These are phyloP conservation scores for Lipomyces orientalis DNA, from an alignment of 805 yeast species.

Conservation along the genomic window DNA sequence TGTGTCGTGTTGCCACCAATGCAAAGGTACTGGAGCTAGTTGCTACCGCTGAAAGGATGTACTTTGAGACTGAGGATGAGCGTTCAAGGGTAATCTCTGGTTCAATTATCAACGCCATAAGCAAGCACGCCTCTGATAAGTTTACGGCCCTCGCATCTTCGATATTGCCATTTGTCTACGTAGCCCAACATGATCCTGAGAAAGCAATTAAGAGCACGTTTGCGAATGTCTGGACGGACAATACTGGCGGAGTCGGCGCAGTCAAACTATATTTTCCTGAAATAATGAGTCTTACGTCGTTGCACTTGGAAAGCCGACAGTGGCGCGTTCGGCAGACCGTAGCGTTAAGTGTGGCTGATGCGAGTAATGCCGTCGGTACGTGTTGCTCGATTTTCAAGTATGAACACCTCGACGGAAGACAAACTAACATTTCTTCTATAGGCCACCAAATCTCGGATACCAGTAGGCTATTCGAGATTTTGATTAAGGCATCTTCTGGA, in stretches of 20 bases:
- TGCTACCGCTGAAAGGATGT: constrained; percentile 55
- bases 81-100: constrained; percentile 51
- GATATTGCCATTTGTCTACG: constrained; percentile 76
- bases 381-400: background rate
- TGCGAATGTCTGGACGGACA: constrained; percentile 75
- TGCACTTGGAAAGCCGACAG: constrained; percentile 60
- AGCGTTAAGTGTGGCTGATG: constrained; percentile 68
- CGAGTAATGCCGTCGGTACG: constrained; percentile 55
- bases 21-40: constrained; percentile 62
- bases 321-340: constrained; percentile 71
- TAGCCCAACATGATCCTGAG: constrained; percentile 73
- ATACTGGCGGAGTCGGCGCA: constrained; percentile 75
- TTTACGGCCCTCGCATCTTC: constrained; percentile 66
- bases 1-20: constrained; percentile 65
- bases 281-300: constrained; percentile 59
- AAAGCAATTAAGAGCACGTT: constrained; percentile 56
- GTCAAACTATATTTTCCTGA: constrained; percentile 72
- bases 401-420: background rate
- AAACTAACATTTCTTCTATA: background rate
- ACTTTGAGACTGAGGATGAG: constrained; percentile 62
- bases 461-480: constrained; percentile 55
- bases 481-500: constrained; percentile 70
- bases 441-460: constrained; percentile 21
- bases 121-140: constrained; percentile 69
- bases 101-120: constrained; percentile 55